These are phyloP conservation scores for Exophiala xenobiotica DNA, from an alignment of 2,329 filamentous ascomycete species.

Conservation along the genomic window DNA sequence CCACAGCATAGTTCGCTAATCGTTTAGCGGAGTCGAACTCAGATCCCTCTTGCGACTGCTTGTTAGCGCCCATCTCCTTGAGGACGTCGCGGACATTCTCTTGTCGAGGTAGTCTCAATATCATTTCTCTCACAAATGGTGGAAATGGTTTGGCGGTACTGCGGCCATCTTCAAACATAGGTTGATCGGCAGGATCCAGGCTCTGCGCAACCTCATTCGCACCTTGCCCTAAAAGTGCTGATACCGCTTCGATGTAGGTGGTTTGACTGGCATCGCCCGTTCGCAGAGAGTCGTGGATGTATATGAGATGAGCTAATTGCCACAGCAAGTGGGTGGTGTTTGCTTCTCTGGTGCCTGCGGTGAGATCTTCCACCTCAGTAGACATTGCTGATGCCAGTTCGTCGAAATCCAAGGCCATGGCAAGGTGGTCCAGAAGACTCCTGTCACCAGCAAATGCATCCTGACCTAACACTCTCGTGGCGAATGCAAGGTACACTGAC, in stretches of 20 bases:
- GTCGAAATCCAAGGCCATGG: slow-evolving; percentile 10
- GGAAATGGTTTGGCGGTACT: slow-evolving; percentile 38
- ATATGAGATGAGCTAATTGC: slow-evolving; percentile 61
- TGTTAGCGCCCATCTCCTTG: slow-evolving; percentile 17
- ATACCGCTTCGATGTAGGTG: slow-evolving; percentile 57
- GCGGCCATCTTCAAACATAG: slow-evolving; percentile 26
- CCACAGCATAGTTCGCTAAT: slow-evolving; percentile 82
- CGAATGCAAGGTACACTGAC: slow-evolving; percentile 17
- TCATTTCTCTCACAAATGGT: slow-evolving; percentile 62
- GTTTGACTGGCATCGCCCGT: slow-evolving; percentile 39
- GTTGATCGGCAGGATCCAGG: slow-evolving; percentile 42
- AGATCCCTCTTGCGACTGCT: slow-evolving; percentile 28
- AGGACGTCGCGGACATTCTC: slow-evolving; percentile 22
- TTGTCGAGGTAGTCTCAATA: slow-evolving; percentile 57
- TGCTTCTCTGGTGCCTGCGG: slow-evolving; percentile 38
- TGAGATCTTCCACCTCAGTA: slow-evolving; percentile 19
- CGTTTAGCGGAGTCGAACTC: slow-evolving; percentile 64
- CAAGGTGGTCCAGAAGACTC: slow-evolving; percentile 8
- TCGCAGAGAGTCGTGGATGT: slow-evolving; percentile 48
- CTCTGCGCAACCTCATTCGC: slow-evolving; percentile 54
- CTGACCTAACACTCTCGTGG: slow-evolving; percentile 13
- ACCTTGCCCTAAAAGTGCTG: slow-evolving; percentile 55
- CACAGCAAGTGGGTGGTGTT: slow-evolving; percentile 51
- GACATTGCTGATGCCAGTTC: slow-evolving; percentile 13
- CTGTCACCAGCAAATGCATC: slow-evolving; percentile 12